Evolutionary conservation across 495 filamentous ascomycete genomes (phyloP), one percentile per base, ranked within the genome.

Genomic region (Hyaloscypha hepaticicola): DNA sequence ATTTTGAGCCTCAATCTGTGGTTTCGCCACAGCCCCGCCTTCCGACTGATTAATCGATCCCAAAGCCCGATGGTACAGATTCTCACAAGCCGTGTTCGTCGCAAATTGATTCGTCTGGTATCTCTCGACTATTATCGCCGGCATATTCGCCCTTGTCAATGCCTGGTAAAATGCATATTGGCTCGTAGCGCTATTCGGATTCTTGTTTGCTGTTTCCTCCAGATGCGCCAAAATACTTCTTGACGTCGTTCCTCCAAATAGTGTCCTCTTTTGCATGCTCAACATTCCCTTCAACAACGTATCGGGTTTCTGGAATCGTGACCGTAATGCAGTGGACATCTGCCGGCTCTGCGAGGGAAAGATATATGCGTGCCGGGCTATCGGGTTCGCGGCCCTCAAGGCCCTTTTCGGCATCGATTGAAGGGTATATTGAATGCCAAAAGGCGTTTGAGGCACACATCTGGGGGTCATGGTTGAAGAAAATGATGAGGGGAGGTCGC

Each of bases 131-230:
- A 98, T 80, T 56, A 98, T 96, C 7, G 90, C 88, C 6, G 95
- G 90, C 88, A 97, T 93, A 71, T 96, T 91, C 12, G 92, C 92
- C 67, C 86, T 88, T 25, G 97, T 79, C n/a, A 98, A 85, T 34
- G 91, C 88, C 70, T 92, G 87, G 75, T 99, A 99, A 74, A 99
- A 97, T 24, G 90, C 87, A 76, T 92, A 93, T 76, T 99, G 95
- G 19, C 91, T 88, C 27, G 86, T 88, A 16, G 92, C 85, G 75
- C 89, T 97, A 67, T 81, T 85, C 3, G 95, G 90, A 69, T 96
- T 93, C 77, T 90, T 90, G 75, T 97, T 98, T 38, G 95, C 96
- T 26, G 89, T 87, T 72, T 91, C 89, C 77, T 99, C 95, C 69
- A 80, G 74, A 69, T 77, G 77, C 26, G 79, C 82, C 33, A 85